A percentile compares a stretch with the other conserved stretches of the same genome.
phyloP scores from a whole-genome alignment of 2,329 filamentous ascomycete species.

The Cytospora mali region DNA sequence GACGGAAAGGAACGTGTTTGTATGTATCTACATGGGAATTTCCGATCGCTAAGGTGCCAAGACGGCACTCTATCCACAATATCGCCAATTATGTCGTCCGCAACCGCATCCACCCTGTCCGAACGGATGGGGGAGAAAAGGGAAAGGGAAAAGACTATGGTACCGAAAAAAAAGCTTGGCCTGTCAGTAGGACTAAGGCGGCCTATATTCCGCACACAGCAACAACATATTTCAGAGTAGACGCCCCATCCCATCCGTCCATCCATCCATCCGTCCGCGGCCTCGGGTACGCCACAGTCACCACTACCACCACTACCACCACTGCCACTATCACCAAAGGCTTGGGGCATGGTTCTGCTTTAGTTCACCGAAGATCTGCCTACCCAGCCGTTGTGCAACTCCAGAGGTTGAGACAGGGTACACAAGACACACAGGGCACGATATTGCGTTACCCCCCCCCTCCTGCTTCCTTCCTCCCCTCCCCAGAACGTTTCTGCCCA shows the following conservation, averaged over 20 bases:
- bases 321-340: neutral
- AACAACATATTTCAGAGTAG: no score
- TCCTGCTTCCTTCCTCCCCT: no score
- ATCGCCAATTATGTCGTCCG: neutral
- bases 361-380: constrained; percentile 19
- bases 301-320: no score
- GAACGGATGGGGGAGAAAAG: neutral
- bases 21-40: neutral
- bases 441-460: neutral
- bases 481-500: no score
- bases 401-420: constrained; percentile 14
- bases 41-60: neutral
- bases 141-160: no score
- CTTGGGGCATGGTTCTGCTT: neutral
- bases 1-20: neutral
- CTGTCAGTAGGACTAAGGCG: neutral
- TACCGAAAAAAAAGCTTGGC: neutral
- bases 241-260: no score
- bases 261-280: neutral
- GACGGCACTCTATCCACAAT: neutral
- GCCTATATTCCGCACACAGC: constrained; percentile 18
- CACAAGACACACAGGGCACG: constrained; percentile 15
- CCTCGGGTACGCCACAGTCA: neutral
- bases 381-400: constrained; percentile 21
- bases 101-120: neutral